Evolutionary conservation across 495 filamentous ascomycete genomes (phyloP), one percentile per base, ranked within the genome.

Genomic region (Penicillium antarcticum): DNA sequence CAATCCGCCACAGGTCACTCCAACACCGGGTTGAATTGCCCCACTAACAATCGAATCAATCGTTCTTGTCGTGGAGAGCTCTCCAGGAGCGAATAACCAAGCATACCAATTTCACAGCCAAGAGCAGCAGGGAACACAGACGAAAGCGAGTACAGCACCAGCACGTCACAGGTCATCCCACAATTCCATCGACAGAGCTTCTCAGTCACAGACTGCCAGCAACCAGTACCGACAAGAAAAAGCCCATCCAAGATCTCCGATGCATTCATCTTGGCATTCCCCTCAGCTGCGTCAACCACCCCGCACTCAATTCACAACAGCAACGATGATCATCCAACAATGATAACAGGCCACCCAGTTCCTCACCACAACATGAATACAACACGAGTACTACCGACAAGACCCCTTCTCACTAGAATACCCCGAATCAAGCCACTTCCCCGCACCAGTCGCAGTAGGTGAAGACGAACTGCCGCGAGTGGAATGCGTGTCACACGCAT

Each of bases 401-500:
- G 38, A 41, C 18, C 38, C 38, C 9, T 41, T 41, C 18, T 41
- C 19, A 18, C 38, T 21, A 4, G 38, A 41, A 59, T 84, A 82
- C 5, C 80, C 79, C 10, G 80, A 83, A 60, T 83, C 80, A 37
- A 64, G 61, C 60, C 65, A 72, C 36, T 50, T 64, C 21, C 58
- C 54, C n/a, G 58, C 57, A 14, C 42, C 53, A 19, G 63, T 55
- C 5, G 57, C 62, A 31, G 38, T n/a, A 10, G 55, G 42, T 2
- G 49, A 41, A 18, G 17, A 17, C 7, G 29, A 4, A 7, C 16
- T 7, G n/a, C 60, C 58, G 36, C 63, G 52, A 8, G 51, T 45
- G 31, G 87, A 79, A 61, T 95, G 90, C 24, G 60, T 67, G 1
- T 74, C 60, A 70, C 90, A 95, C 21, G 82, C 80, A 62, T 92